A percentile compares a stretch with the other conserved stretches of the same genome.
phyloP scores from a whole-genome alignment of 2,329 filamentous ascomycete species.

The Simplicillium sp. region DNA sequence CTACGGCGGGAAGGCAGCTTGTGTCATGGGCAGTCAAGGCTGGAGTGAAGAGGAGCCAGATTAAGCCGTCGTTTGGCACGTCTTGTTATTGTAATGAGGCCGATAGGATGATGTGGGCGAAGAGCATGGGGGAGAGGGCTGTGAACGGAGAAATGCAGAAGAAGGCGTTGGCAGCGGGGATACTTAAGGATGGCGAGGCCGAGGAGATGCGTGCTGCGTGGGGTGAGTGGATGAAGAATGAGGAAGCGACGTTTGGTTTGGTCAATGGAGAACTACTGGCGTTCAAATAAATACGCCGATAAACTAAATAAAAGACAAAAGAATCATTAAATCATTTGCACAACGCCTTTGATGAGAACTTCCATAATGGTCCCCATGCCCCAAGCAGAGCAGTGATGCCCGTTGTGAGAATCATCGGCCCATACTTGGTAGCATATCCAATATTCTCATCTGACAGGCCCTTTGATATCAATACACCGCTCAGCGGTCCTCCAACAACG shows the following conservation, averaged over 20 bases:
- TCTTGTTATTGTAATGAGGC: constrained; percentile 17
- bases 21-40: constrained; percentile 17
- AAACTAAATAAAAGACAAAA: too few species aligned
- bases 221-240: constrained; percentile 15
- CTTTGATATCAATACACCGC: constrained; percentile 17
- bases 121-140: constrained; percentile 16
- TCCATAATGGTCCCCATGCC: constrained; percentile 27
- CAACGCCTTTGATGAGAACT: constrained; percentile 6
- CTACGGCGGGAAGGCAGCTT: constrained; percentile 16
- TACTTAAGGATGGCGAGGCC: constrained; percentile 14
- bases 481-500: constrained; percentile 17
- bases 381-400: constrained; percentile 19
- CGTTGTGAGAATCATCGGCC: constrained; percentile 21
- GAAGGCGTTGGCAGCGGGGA: constrained; percentile 15
- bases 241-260: constrained; percentile 18
- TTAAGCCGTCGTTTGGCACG: constrained; percentile 16
- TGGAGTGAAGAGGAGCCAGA: constrained; percentile 12
- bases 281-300: not conserved
- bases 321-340: too few species aligned
- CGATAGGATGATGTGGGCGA: constrained; percentile 17
- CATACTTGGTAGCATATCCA: constrained; percentile 20
- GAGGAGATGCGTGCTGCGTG: constrained; percentile 18
- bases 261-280: constrained; percentile 19
- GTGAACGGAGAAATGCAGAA: constrained; percentile 13
- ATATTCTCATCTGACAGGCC: constrained; percentile 13